Base-by-base conservation (phyloP, 805 yeast genomes). In the Starmera quercuum region DNA sequence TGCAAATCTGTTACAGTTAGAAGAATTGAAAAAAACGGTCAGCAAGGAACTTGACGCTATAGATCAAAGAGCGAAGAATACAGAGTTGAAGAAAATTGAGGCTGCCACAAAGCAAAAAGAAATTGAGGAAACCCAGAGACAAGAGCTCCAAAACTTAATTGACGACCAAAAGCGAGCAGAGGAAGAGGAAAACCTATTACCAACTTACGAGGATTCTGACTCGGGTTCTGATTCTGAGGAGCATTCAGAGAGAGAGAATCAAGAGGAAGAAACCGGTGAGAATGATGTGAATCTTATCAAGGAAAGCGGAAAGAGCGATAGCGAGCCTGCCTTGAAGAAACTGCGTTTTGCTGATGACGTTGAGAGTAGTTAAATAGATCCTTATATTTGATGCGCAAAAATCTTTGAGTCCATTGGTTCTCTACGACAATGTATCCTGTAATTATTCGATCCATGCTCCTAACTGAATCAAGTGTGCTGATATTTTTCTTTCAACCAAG, bases 171-270 rank as follows among this genome's bases (percentile, higher is more conserved):
- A 22, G 20, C 38, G 25, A 14, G 30, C 35, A 19, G 34, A 24
- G 7, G 50, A 45, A 30, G 48, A 42, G 19, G 48, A 42, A 12
- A 29, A 30, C 2, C 30, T 49, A 29, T 12, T 45, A 4, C 53
- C 52, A 19, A 39, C 47, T 0, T 49, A 49, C 26, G 39, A 33
- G 6, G 27, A 32, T 20, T 15, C 13, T 7, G 20, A 24, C 7
- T 20, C 31, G 15, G 41, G 37, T 3, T 35, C 39, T 10, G 46
- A 42, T 21, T 31, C 39, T 4, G 44, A 39, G 22, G 36, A 32
- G 11, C 42, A 43, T 9, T 8, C 29, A 29, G 36, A 31, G 13
- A 19, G 20, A 14, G 38, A 35, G 26, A 33, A 31, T 28, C 36
- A 33, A n/a, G 30, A 25, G 24, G 38, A 36, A 11, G 34, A 36